A percentile compares a stretch with the other conserved stretches of the same genome.
These are phyloP conservation scores for Vigna unguiculata DNA, from an alignment of 306 rosid species.

Conservation along the genomic window DNA sequence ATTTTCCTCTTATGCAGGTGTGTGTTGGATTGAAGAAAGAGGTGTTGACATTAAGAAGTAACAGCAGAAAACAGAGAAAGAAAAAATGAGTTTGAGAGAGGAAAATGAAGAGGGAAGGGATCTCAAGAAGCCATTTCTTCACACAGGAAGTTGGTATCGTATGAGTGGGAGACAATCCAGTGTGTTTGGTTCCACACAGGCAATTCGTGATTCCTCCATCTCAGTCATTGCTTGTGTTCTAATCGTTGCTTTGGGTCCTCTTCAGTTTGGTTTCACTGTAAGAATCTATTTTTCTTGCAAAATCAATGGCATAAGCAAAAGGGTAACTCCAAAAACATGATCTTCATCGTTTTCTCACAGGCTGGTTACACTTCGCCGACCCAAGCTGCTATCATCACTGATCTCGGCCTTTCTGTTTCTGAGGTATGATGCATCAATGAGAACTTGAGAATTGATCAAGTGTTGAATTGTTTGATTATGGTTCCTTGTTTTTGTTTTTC, in stretches of 20 bases:
- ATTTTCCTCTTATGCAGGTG: background rate
- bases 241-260: conserved; percentile 95
- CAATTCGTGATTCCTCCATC: conserved; percentile 74
- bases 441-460: conserved; percentile 4
- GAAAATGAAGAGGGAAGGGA: conserved; percentile 81
- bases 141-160: conserved; percentile 96
- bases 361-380: conserved; percentile 93
- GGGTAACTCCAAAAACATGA: background rate
- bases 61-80: conserved; percentile 2
- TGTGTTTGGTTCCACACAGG: conserved; percentile 79
- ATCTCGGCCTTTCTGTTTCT: conserved; percentile 83
- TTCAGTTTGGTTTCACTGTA: conserved; percentile 98
- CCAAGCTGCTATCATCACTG: conserved; percentile 79
- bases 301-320: background rate
- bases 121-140: conserved; percentile 87
- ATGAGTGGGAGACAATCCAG: conserved; percentile 82
- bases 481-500: background rate
- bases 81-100: conserved; percentile 68
- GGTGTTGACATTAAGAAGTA: background rate
- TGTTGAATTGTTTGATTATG: background rate
- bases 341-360: conserved; percentile 50
- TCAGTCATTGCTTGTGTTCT: conserved; percentile 92
- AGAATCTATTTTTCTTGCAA: conserved; percentile 13
- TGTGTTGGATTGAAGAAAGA: background rate
- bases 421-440: conserved; percentile 58